A percentile compares a stretch with the other conserved stretches of the same genome.
phyloP scores from a whole-genome alignment of 2,329 filamentous ascomycete genomes.

The Sordariomycetes sp. region DNA sequence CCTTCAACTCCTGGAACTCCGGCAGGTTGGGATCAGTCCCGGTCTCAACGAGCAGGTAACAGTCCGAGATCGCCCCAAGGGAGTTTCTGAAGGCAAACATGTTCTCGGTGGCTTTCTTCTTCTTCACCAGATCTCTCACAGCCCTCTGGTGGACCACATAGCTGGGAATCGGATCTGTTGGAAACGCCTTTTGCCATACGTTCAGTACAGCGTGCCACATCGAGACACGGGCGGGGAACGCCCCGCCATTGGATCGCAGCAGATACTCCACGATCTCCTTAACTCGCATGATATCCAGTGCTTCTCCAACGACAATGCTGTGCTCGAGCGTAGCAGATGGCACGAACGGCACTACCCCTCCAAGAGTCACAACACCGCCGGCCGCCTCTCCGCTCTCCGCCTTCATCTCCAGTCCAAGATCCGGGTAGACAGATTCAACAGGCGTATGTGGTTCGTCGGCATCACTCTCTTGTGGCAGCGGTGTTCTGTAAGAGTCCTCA shows the following conservation, averaged over 20 bases:
- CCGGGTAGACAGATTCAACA: not conserved
- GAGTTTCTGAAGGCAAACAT: conserved; percentile 30
- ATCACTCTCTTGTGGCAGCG: not conserved
- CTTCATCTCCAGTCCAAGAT: not conserved
- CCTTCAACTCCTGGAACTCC: conserved; percentile 29
- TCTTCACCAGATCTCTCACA: conserved; percentile 25
- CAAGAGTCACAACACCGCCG: not conserved
- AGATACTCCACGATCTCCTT: conserved; percentile 30
- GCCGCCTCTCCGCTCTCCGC: not conserved
- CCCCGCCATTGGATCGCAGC: conserved; percentile 28
- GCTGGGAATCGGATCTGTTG: conserved; percentile 26
- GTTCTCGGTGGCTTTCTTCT: conserved; percentile 24
- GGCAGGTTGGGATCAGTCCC: conserved; percentile 29
- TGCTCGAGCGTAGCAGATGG: not conserved
- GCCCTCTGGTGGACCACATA: conserved; percentile 26
- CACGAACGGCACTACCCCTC: not conserved
- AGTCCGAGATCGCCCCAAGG: conserved; percentile 30
- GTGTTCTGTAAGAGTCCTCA: not conserved
- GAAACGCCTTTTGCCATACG: conserved; percentile 31
- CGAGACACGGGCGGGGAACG: conserved; percentile 38
- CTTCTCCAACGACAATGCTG: not conserved
- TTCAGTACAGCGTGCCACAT: conserved; percentile 36
- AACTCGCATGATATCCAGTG: conserved; percentile 15
- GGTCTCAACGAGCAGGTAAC: conserved; percentile 30
- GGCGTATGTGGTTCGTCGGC: not conserved